Base-by-base conservation (phyloP, 1,284 basidiomycete genomes). In the Boletellus deceptivus region DNA sequence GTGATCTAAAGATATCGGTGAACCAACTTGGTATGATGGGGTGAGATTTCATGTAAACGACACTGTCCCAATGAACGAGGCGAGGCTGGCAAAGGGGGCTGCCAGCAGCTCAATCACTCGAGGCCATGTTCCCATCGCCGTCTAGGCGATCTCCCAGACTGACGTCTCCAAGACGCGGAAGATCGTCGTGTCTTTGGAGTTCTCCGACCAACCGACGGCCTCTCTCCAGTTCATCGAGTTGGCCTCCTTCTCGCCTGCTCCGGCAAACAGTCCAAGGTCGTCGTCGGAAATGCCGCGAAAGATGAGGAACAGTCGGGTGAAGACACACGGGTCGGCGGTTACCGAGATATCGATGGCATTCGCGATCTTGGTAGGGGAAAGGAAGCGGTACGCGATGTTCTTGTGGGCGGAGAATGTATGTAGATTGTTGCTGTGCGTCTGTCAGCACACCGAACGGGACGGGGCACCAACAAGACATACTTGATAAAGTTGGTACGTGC, bases 321-420 rank as follows among this genome's bases (percentile, higher is more conserved):
- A 91, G 53, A 86, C 73, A 63, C 87, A 89, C 24, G 84, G 81
- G 48, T 89, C 86, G 14, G 79, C 76, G 1, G 85, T 86, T n/a
- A 91, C 82, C 2, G 83, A 82, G 56, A 91, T 88, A 63, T 91
- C 89, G 53, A 91, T 81, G n/a, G 89, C 89, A 1, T 86, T 81
- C 8, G 88, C 86, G 43, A 91, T 85, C 57, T 80, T 84, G 53
- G 75, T 74, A 3, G 88, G 89, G 9, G 82, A 77, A 57, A 91
- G 77, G 70, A 91, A 91, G n/a, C 89, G 82, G 63, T 91, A 91
- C 11, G 89, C 89, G 55, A 91, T 87, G 67, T 91, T 88, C 64
- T 84, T 86, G 70, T 91, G 88, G 5, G 74, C 72, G 13, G 82
- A 71, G 65, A 91, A 91, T 4, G 81, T 70, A 25, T 81, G 73